These are phyloP conservation scores for Moniliella sp. DNA, from an alignment of 1,284 basidiomycete genomes.

Conservation along the genomic window DNA sequence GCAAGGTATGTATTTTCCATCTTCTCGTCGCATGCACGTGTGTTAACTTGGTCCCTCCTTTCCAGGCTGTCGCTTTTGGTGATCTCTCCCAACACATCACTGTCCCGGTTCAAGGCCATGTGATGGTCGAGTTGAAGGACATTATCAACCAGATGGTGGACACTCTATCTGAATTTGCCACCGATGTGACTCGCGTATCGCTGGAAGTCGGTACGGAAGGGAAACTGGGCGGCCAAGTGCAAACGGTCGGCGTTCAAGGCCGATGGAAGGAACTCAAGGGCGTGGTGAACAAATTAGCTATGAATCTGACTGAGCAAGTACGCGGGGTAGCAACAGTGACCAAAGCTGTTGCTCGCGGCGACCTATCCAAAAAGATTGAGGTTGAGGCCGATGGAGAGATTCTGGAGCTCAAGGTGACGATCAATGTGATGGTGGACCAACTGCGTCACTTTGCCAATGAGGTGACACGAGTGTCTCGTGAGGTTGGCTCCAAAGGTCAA, in stretches of 20 bases:
- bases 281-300: constrained; percentile 32
- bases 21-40: constrained; percentile 65
- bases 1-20: constrained; percentile 74
- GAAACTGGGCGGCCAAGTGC: constrained; percentile 33
- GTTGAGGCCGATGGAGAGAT: constrained; percentile 91
- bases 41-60: constrained; percentile 2
- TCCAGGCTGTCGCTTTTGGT: constrained; percentile 62
- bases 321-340: constrained; percentile 83
- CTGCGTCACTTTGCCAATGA: constrained; percentile 75
- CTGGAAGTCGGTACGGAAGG: constrained; percentile 47
- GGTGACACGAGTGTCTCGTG: constrained; percentile 69
- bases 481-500: constrained; percentile 16
- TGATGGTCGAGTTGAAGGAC: constrained; percentile 94
- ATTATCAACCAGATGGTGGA: constrained; percentile 72
- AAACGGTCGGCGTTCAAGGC: constrained; percentile 32
- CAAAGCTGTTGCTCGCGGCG: constrained; percentile 82
- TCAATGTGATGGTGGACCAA: constrained; percentile 82
- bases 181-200: constrained; percentile 76
- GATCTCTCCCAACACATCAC: constrained; percentile 88
- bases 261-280: too few species aligned
- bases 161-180: constrained; percentile 70
- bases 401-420: constrained; percentile 83
- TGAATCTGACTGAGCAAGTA: constrained; percentile 62
- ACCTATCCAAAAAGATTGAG: constrained; percentile 82
- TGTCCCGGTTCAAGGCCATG: constrained; percentile 78